phyloP scores from a whole-genome alignment of 306 rosid genomes.

The Abrus pulchellus region DNA sequence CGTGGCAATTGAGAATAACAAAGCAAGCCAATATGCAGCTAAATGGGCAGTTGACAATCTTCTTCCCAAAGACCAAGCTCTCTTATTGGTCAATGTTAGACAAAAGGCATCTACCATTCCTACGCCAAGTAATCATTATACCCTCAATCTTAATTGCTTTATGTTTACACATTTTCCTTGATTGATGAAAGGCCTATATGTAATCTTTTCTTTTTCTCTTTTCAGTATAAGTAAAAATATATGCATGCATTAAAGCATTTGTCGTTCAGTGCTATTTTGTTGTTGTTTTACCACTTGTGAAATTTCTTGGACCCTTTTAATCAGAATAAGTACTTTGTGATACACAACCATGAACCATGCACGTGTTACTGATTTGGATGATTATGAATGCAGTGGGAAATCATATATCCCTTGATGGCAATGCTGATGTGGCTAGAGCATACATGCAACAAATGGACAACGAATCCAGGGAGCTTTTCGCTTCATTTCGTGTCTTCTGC shows the following conservation, averaged over 20 bases:
- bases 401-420: slow-evolving; percentile 47
- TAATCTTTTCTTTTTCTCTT: neutral
- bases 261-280: neutral
- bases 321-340: neutral
- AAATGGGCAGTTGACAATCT: slow-evolving; percentile 90
- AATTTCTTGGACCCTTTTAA: slow-evolving; percentile 1
- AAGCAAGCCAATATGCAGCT: slow-evolving; percentile 77
- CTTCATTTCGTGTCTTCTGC: slow-evolving; percentile 83
- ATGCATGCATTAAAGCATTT: neutral
- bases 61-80: slow-evolving; percentile 71
- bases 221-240: neutral
- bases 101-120: slow-evolving; percentile 58
- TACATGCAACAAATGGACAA: slow-evolving; percentile 63
- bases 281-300: slow-evolving; percentile 1
- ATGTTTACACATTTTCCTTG: neutral
- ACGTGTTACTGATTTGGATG: slow-evolving; percentile 7
- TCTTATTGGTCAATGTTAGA: slow-evolving; percentile 73
- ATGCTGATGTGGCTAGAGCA: slow-evolving; percentile 62
- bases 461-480: slow-evolving; percentile 75
- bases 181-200: neutral
- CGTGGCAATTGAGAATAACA: slow-evolving; percentile 81
- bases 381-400: slow-evolving; percentile 58
- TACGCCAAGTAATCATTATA: slow-evolving; percentile 51
- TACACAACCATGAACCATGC: slow-evolving; percentile 1
- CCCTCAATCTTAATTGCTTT: neutral